phyloP scores from a whole-genome alignment of 2,329 filamentous ascomycete species.

The Trichophyton rubrum region DNA sequence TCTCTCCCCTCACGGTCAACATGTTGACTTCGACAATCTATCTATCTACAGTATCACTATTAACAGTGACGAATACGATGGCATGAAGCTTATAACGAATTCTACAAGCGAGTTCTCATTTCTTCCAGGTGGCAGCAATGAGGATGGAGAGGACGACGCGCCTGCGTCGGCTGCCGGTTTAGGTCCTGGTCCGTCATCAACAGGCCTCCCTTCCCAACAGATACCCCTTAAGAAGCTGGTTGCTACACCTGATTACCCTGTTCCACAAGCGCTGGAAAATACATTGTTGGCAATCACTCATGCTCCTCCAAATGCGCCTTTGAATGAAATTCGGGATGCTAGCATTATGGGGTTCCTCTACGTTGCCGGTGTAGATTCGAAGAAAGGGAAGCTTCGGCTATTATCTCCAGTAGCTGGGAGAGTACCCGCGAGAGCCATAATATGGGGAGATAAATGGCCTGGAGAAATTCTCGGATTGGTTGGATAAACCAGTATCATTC shows the following conservation, averaged over 20 bases:
- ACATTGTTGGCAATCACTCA: constrained; percentile 76
- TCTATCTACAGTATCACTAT: constrained; percentile 59
- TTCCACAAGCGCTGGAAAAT: constrained; percentile 54
- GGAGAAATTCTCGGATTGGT: constrained; percentile 70
- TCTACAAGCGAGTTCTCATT: constrained; percentile 24
- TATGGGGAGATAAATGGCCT: constrained; percentile 71
- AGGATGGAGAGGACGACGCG: constrained; percentile 16
- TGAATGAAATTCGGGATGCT: constrained; percentile 63
- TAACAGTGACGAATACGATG: constrained; percentile 33
- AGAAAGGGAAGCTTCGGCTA: constrained; percentile 65
- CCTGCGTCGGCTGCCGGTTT: constrained; percentile 16
- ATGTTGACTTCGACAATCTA: constrained; percentile 63
- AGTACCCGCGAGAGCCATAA: constrained; percentile 63
- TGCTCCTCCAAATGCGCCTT: constrained; percentile 54
- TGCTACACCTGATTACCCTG: constrained; percentile 36
- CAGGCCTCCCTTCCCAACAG: constrained; percentile 15
- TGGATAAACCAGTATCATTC: constrained; percentile 28
- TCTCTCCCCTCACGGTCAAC: constrained; percentile 76
- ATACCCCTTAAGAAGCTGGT: constrained; percentile 47
- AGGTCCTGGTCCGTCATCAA: constrained; percentile 15
- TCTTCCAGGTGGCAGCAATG: constrained; percentile 23
- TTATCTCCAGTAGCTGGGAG: constrained; percentile 73
- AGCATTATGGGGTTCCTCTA: constrained; percentile 88
- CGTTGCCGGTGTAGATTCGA: constrained; percentile 79
- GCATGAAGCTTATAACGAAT: constrained; percentile 26